Evolutionary conservation across 2,329 filamentous ascomycete genomes (phyloP).

Genomic region (Scedosporium minutisporum): DNA sequence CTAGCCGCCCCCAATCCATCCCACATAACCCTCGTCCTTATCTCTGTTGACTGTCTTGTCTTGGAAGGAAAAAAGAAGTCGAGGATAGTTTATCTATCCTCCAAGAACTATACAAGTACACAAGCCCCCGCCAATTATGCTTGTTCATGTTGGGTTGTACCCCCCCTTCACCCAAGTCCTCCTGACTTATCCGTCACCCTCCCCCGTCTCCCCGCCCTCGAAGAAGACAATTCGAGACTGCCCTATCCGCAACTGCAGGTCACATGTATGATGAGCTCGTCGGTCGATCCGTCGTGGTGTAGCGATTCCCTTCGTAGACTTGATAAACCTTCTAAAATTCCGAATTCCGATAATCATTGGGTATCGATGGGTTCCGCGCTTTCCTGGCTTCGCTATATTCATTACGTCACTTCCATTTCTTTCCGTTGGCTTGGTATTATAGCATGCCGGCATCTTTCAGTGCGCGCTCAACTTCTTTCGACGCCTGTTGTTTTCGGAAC

Average conservation of each 20-base stretch:
- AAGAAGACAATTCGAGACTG: background rate
- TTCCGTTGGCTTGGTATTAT: conserved; percentile 15
- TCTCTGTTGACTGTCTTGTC: conserved; percentile 16
- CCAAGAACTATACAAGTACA: conserved; percentile 34
- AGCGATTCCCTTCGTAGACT: conserved; percentile 3
- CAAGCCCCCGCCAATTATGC: conserved; percentile 10
- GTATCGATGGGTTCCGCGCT: background rate
- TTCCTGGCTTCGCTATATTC: background rate
- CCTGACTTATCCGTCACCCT: too few species aligned
- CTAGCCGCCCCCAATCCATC: background rate
- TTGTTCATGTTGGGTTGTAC: background rate
- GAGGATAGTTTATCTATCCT: conserved; percentile 33
- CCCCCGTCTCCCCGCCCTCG: too few species aligned
- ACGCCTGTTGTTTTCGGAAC: background rate
- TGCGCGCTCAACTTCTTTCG: conserved; percentile 23
- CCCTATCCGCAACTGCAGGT: background rate
- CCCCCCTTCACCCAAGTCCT: background rate
- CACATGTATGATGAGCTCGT: background rate
- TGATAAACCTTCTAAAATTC: conserved; percentile 2
- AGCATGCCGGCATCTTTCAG: conserved; percentile 31
- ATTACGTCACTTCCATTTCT: background rate
- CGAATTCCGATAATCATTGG: background rate
- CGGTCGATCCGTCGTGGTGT: conserved; percentile 4
- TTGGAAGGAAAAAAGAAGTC: conserved; percentile 26
- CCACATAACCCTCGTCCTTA: background rate